A percentile compares a stretch with the other conserved stretches of the same genome.
Evolutionary conservation across 768 basidiomycete genomes (phyloP).

Genomic region (Tylopilus sp.): DNA sequence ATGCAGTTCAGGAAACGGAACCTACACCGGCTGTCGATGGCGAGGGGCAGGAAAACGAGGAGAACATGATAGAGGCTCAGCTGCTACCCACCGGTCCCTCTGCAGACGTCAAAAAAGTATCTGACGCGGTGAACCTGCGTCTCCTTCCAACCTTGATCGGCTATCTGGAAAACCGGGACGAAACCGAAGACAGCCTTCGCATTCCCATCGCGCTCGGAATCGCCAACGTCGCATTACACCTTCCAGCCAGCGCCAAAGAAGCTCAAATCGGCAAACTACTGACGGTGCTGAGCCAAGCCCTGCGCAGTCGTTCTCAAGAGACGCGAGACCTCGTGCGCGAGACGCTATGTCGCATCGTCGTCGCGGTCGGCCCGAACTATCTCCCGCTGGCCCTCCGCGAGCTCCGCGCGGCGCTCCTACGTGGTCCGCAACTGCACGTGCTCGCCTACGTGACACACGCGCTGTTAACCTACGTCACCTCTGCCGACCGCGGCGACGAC

Average conservation of each 20-base stretch:
- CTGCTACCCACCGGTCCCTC: constrained; percentile 1
- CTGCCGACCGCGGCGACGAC: constrained; percentile 46
- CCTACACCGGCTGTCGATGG: constrained; percentile 30
- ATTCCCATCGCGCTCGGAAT: constrained; percentile 89
- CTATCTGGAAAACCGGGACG: constrained; percentile 81
- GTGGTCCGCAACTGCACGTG: constrained; percentile 94
- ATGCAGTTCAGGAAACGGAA: constrained; percentile 36
- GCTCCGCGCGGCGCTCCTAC: constrained; percentile 75
- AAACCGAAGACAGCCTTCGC: constrained; percentile 79
- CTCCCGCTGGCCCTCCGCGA: constrained; percentile 75
- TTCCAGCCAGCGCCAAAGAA: constrained; percentile 62
- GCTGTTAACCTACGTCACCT: constrained; percentile 76
- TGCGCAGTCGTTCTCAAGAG: constrained; percentile 93
- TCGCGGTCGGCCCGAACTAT: constrained; percentile 68
- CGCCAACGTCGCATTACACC: constrained; percentile 74
- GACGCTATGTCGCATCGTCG: constrained; percentile 75
- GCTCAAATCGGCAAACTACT: constrained; percentile 72
- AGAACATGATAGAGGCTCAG: constrained; percentile 13
- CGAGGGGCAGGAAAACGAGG: constrained; percentile 28
- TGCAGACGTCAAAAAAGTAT: constrained; percentile 42
- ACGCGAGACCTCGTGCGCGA: constrained; percentile 84
- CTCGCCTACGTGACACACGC: constrained; percentile 83
- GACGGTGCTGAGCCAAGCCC: constrained; percentile 82
- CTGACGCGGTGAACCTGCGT: constrained; percentile 70
- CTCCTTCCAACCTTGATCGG: constrained; percentile 77